These are phyloP conservation scores for Globisporangium recalcitrans DNA, from an alignment of 352 stramenopile species.

Conservation along the genomic window DNA sequence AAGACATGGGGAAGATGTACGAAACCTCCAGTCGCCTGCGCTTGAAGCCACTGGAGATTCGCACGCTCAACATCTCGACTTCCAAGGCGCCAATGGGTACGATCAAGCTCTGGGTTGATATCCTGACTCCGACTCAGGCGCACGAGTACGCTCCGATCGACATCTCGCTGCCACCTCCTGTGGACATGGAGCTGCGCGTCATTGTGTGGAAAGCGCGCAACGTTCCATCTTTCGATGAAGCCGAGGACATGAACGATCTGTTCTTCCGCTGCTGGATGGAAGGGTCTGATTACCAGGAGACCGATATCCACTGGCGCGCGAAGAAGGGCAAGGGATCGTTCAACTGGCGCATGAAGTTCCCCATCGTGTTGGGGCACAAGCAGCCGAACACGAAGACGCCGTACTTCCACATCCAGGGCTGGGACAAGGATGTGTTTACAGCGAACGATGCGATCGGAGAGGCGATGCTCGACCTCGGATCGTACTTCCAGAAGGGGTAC, in stretches of 20 bases:
- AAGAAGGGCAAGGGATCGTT: slow-evolving; percentile 93
- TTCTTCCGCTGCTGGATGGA: slow-evolving; percentile 91
- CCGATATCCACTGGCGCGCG: slow-evolving; percentile 92
- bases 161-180: slow-evolving; percentile 73
- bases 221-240: slow-evolving; percentile 75
- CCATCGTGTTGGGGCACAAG: slow-evolving; percentile 82
- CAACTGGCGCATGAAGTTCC: slow-evolving; percentile 95
- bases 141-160: slow-evolving; percentile 79
- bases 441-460: slow-evolving; percentile 91
- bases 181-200: slow-evolving; percentile 90
- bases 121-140: slow-evolving; percentile 73
- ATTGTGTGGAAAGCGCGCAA: slow-evolving; percentile 92
- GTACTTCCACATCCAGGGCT: slow-evolving; percentile 92
- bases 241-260: slow-evolving; percentile 91
- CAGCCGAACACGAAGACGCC: slow-evolving; percentile 87
- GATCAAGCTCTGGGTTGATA: slow-evolving; percentile 89
- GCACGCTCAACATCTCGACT: slow-evolving; percentile 82
- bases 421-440: slow-evolving; percentile 92
- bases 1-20: slow-evolving; percentile 83
- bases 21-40: slow-evolving; percentile 62
- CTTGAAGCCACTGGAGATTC: slow-evolving; percentile 75
- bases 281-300: slow-evolving; percentile 74
- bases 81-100: slow-evolving; percentile 80
- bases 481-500: slow-evolving; percentile 74
- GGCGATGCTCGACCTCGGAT: slow-evolving; percentile 70